Conservation (phyloP, 768 basidiomycete genomes). For the Mycena vulgaris region DNA sequence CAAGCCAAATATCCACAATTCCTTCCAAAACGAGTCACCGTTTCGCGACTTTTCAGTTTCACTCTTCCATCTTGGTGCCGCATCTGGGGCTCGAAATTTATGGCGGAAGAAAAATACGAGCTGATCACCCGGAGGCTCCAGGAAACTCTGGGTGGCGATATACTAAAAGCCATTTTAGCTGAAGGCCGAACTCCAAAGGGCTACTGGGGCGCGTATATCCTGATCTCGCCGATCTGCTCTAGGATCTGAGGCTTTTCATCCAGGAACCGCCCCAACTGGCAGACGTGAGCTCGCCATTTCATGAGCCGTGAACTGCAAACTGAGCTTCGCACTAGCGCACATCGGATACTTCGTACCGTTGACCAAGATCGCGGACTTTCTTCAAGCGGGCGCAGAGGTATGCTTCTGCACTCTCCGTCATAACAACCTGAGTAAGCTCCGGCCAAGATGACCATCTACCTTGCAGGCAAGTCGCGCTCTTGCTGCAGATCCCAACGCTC, state of each 20-base stretch:
- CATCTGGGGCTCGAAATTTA: conserved; percentile 1
- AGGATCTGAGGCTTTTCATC: conserved; percentile 29
- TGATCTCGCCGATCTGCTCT: conserved; percentile 19
- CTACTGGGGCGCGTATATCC: conserved; percentile 87
- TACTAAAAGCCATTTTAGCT: conserved; percentile 83
- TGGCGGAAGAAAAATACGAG: conserved; percentile 73
- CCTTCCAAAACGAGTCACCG: conserved; percentile 9
- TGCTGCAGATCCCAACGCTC: neutral
- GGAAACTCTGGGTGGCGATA: conserved; percentile 90
- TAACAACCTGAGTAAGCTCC: neutral
- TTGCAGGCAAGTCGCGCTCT: conserved; percentile 7
- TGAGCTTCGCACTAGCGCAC: conserved; percentile 73
- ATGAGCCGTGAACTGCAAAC: neutral
- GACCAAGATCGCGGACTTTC: conserved; percentile 96
- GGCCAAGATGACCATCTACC: conserved; percentile 24
- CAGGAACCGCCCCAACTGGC: conserved; percentile 95
- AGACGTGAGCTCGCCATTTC: conserved; percentile 74
- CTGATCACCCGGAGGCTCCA: conserved; percentile 89
- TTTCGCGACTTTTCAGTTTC: conserved; percentile 15
- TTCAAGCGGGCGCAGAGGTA: conserved; percentile 92
- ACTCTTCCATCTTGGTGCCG: no score
- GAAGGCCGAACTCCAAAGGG: conserved; percentile 85
- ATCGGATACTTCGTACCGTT: conserved; percentile 97
- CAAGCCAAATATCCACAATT: neutral
- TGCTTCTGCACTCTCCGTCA: conserved; percentile 30